These are phyloP conservation scores for Allium cepa DNA, from an alignment of 106 monocot genomes.

Conservation along the genomic window DNA sequence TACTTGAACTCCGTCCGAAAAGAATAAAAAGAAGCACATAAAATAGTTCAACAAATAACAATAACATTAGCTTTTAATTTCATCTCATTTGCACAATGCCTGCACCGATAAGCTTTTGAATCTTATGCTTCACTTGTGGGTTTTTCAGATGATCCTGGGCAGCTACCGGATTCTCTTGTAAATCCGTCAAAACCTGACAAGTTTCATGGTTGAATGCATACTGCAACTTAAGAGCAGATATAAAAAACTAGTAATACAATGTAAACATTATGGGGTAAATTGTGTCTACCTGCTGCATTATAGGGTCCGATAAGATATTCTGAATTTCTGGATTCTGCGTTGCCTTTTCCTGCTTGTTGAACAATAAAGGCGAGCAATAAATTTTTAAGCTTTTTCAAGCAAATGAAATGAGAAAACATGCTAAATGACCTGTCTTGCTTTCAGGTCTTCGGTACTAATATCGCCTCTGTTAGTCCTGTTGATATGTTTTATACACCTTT, in stretches of 20 bases:
- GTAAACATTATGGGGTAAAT: too few relatives aligned
- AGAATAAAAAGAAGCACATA: too few relatives aligned
- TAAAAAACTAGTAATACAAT: not conserved
- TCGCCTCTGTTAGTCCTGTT: constrained; percentile 92
- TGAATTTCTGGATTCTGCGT: constrained; percentile 97
- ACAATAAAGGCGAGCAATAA: not conserved
- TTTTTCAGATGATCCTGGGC: constrained; percentile 85
- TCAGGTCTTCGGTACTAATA: constrained; percentile 76
- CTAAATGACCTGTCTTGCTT: constrained; percentile 79
- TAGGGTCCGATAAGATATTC: constrained; percentile 70
- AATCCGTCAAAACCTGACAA: constrained; percentile 35
- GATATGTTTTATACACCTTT: constrained; percentile 51
- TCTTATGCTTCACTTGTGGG: constrained; percentile 79
- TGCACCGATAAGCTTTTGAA: constrained; percentile 77
- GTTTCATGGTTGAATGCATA: not conserved
- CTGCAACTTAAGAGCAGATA: not conserved
- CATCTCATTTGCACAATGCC: constrained; percentile 93
- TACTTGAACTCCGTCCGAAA: too few relatives aligned
- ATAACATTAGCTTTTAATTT: not conserved
- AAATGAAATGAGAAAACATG: not conserved
- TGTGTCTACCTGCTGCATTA: constrained; percentile 63
- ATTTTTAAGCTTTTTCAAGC: not conserved
- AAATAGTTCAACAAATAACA: too few relatives aligned
- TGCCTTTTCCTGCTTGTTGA: constrained; percentile 20
- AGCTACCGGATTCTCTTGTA: constrained; percentile 72